Conservation (phyloP, 2,329 filamentous ascomycete species). For the Penicillium fuscoglaucum region DNA sequence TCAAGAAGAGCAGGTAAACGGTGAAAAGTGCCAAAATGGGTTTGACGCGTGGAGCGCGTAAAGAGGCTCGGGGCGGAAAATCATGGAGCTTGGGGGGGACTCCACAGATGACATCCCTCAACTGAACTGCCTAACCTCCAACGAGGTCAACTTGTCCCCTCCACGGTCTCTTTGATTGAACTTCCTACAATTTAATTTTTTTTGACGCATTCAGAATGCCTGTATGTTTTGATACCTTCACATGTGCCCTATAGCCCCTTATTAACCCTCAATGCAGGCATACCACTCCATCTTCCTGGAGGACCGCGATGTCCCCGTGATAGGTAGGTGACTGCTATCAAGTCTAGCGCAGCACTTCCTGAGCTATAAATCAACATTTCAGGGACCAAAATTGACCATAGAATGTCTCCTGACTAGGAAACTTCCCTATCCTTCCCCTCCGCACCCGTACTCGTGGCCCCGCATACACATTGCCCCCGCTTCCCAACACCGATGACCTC, state of each 20-base stretch:
- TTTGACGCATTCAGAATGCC: conserved; percentile 44
- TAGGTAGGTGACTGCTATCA: conserved; percentile 49
- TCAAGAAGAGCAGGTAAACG: not conserved
- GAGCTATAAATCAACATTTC: not conserved
- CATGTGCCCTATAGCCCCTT: not conserved
- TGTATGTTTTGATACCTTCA: conserved; percentile 34
- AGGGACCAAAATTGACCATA: conserved; percentile 13
- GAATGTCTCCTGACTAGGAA: conserved; percentile 55
- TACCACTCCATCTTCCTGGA: conserved; percentile 97
- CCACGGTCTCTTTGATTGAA: conserved; percentile 1
- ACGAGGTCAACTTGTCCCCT: conserved; percentile 10
- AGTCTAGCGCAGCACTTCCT: conserved; percentile 3
- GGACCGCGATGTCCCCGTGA: conserved; percentile 68
- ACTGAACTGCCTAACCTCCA: conserved; percentile 17
- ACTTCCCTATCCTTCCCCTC: conserved; percentile 91
- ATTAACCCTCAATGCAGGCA: conserved; percentile 58
- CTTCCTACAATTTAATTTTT: not conserved
- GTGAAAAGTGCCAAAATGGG: conserved; percentile 1
- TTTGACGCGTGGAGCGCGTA: conserved; percentile 42
- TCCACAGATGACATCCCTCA: conserved; percentile 34
- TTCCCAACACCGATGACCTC: conserved; percentile 56
- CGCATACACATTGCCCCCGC: conserved; percentile 75
- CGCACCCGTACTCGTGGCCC: conserved; percentile 95
- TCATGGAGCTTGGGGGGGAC: conserved; percentile 27
- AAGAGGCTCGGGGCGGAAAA: conserved; percentile 45